These are phyloP conservation scores for Panellus pusillus DNA, from an alignment of 768 basidiomycete species.

Conservation along the genomic window DNA sequence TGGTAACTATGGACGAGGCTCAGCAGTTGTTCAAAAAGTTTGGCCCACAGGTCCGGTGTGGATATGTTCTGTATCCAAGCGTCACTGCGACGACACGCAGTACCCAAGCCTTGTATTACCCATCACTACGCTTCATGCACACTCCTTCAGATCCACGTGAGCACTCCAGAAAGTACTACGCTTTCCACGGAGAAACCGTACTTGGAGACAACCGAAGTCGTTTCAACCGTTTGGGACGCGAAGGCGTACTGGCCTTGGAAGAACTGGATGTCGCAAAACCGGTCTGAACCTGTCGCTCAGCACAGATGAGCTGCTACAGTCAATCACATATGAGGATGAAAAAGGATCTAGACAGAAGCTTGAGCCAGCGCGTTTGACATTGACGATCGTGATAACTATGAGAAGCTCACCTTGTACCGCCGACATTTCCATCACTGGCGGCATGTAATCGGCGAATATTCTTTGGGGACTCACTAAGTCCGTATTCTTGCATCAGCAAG, in stretches of 20 bases:
- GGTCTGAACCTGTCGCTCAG: neutral
- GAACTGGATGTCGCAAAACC: neutral
- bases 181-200: neutral
- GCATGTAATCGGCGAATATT: neutral
- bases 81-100: neutral
- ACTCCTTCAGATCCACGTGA: neutral
- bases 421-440: neutral
- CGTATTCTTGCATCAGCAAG: neutral
- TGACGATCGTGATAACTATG: neutral
- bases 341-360: neutral
- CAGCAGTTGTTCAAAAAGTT: neutral
- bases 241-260: neutral
- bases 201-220: neutral
- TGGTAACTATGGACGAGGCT: neutral
- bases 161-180: neutral
- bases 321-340: neutral
- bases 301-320: neutral
- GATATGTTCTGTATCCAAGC: slow-evolving; percentile 1
- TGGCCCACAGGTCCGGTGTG: neutral
- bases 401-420: neutral
- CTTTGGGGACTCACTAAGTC: neutral
- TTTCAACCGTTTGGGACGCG: neutral
- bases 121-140: neutral
- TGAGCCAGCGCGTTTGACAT: neutral
- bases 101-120: neutral